These are phyloP conservation scores for Aegilops tauschii DNA, from an alignment of 176 grass and related monocot species.

Conservation along the genomic window DNA sequence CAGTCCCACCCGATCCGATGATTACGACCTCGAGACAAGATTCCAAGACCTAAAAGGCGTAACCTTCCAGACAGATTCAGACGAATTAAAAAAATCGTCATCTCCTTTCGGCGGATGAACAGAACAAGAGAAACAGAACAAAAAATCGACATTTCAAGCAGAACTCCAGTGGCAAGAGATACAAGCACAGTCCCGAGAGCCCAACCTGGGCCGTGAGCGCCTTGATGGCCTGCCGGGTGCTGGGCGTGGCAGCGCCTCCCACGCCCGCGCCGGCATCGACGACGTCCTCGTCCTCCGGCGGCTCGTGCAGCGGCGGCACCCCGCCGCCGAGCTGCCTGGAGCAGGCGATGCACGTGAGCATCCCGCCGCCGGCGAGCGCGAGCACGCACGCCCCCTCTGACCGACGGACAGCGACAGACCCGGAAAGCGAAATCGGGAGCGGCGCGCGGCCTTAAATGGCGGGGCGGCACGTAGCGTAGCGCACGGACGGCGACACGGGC, in stretches of 20 bases:
- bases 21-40: slow-evolving; percentile 16
- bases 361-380: slow-evolving; percentile 13
- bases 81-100: neutral
- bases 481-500: neutral
- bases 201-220: slow-evolving; percentile 88
- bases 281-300: slow-evolving; percentile 50
- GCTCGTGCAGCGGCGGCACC: slow-evolving; percentile 43
- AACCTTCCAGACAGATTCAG: neutral
- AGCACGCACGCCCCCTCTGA: neutral
- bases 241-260: slow-evolving; percentile 48
- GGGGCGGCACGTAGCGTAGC: slow-evolving; percentile 1
- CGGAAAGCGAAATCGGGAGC: neutral
- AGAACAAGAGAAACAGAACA: neutral
- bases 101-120: neutral
- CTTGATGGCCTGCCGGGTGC: slow-evolving; percentile 85
- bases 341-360: slow-evolving; percentile 97
- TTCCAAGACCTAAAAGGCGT: neutral
- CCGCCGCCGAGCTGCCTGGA: slow-evolving; percentile 66
- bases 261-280: slow-evolving; percentile 16
- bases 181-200: neutral
- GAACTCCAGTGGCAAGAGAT: neutral
- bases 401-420: neutral
- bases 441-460: slow-evolving; percentile 14
- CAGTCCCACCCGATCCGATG: slow-evolving; percentile 34
- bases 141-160: neutral